A percentile compares a stretch with the other conserved stretches of the same genome.
These are phyloP conservation scores for Cladophialophora exuberans DNA, from an alignment of 2,329 filamentous ascomycete genomes.

Conservation along the genomic window DNA sequence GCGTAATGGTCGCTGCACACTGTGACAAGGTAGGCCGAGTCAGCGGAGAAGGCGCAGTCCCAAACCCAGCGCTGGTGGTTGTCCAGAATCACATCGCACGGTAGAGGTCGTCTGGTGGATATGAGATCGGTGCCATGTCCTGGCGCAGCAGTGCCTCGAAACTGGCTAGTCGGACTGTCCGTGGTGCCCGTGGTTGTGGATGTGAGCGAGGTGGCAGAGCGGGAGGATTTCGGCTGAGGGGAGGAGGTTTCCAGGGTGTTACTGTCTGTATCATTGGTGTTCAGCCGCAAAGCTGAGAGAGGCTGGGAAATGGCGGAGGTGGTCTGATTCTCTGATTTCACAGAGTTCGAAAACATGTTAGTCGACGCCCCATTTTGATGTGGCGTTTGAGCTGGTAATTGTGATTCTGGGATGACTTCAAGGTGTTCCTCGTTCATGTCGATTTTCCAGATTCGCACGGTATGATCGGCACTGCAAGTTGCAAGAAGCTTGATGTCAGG, in stretches of 20 bases:
- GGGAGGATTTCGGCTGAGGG: constrained; percentile 11
- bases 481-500: constrained; percentile 93
- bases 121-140: constrained; percentile 25
- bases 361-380: neutral
- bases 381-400: constrained; percentile 1
- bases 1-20: constrained; percentile 94
- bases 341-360: neutral
- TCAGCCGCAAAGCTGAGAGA: constrained; percentile 6
- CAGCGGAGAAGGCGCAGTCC: constrained; percentile 94
- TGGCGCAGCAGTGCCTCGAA: neutral
- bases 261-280: neutral
- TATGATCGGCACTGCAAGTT: constrained; percentile 91
- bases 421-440: constrained; percentile 63
- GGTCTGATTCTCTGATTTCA: neutral
- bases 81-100: constrained; percentile 82
- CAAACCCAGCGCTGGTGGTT: constrained; percentile 96
- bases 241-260: constrained; percentile 3
- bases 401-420: constrained; percentile 28
- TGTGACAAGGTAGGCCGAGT: constrained; percentile 90
- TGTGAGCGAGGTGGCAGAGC: constrained; percentile 18
- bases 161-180: neutral
- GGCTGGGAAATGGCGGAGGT: constrained; percentile 1
- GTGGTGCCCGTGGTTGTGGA: constrained; percentile 13
- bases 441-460: constrained; percentile 95
- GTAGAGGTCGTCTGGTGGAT: constrained; percentile 54